Conservation (phyloP, 2,329 filamentous ascomycete species). For the Aspergillus sojae region DNA sequence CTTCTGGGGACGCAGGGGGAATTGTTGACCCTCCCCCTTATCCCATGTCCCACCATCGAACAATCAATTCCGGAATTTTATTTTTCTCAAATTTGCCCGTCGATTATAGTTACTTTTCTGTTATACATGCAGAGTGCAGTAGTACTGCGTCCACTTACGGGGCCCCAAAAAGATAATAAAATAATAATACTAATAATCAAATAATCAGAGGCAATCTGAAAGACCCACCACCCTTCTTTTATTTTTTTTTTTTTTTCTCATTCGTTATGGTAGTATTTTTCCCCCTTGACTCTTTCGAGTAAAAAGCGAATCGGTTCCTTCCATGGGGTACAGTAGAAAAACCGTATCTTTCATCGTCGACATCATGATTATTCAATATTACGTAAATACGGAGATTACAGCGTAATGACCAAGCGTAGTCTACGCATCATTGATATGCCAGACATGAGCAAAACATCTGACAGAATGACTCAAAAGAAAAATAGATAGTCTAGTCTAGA, state of each 20-base stretch:
- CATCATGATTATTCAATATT: slow-evolving; percentile 10
- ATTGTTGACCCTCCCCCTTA: slow-evolving; percentile 18
- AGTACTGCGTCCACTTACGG: background rate
- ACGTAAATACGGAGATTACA: slow-evolving; percentile 9
- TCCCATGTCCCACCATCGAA: slow-evolving; percentile 6
- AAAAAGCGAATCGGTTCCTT: background rate
- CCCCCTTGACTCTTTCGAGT: background rate
- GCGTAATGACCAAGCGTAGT: background rate
- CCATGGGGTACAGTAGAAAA: background rate
- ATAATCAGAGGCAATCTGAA: slow-evolving; percentile 1
- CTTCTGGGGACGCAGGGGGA: slow-evolving; percentile 7
- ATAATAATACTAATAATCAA: background rate
- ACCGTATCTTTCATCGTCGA: slow-evolving; percentile 8
- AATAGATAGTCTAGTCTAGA: background rate
- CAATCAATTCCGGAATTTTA: slow-evolving; percentile 1
- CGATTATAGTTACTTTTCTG: slow-evolving; percentile 5
- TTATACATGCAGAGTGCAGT: slow-evolving; percentile 1
- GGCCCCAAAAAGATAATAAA: background rate
- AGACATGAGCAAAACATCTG: background rate
- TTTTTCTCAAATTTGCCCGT: background rate
- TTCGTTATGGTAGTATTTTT: background rate
- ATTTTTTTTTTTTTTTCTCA: background rate
- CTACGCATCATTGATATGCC: background rate
- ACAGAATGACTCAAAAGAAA: slow-evolving; percentile 8
- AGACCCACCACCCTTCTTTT: slow-evolving; percentile 2